Base-by-base conservation (phyloP, 345 rosid genomes). In the Ceriops decandra region DNA sequence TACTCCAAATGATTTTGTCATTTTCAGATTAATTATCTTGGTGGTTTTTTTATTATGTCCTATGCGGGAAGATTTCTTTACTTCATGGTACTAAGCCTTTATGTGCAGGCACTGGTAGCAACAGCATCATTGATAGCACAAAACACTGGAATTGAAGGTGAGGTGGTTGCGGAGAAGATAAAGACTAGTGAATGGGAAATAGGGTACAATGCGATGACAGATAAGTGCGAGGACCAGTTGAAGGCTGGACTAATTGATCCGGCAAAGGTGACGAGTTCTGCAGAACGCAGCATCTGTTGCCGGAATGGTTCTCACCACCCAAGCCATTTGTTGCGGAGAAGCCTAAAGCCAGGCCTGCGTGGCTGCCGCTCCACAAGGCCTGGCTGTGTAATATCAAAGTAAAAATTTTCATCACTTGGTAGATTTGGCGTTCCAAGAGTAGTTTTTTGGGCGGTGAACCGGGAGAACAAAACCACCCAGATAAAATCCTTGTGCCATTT, bases 211-310 rank as follows among this genome's bases (percentile, higher is more conserved):
- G 99, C 97, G 0, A 86, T 95, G 99, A 85, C 90, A 0, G 97
- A 92, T 74, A 84, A 73, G 3, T 90, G 87, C 21, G 99, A 92
- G 83, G 92, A 92, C 79, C 78, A 92, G 72, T 79, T 95, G 72
- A 90, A 86, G 71, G 88, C 92, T 49, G 99, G 98, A 74, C 91
- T 95, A 38, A 90, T 95, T 4, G 99, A 95, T 76, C 99, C 98
- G 0, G 98, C 99, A 1, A 92, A 95, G 87, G 98, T 95, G 75
- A 75, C 93, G 98, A 82, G 98, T 87, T 2, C 79, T 95, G 67
- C 99, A 95, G 82, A 95, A 95, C 64, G 77, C 99, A 3, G 90
- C 99, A 54, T 92, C 99, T 1, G 96, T 95, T 47, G 98, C 98
- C 1, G 98, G 98, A 61, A 95, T 95, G 99, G 97, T 92, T 46